Evolutionary conservation across 805 yeast genomes (phyloP).

Genomic region (Starmerella asiatica): DNA sequence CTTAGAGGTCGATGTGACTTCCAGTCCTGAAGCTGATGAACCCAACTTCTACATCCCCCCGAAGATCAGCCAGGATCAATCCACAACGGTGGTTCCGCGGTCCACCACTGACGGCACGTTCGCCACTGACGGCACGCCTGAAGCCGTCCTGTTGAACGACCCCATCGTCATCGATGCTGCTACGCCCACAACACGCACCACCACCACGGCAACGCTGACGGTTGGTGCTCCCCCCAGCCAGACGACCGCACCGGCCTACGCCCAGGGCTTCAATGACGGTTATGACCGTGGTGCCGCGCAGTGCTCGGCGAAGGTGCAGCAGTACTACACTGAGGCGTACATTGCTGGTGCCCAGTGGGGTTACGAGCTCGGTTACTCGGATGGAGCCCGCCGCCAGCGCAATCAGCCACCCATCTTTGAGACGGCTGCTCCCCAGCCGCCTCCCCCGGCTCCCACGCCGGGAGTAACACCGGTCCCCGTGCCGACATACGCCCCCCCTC

Average conservation of each 20-base stretch:
- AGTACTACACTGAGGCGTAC: slow-evolving; percentile 7
- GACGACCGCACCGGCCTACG: not conserved
- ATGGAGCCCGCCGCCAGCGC: slow-evolving; percentile 4
- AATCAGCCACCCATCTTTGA: slow-evolving; percentile 5
- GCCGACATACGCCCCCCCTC: not conserved
- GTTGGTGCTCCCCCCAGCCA: not conserved
- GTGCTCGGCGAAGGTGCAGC: not conserved
- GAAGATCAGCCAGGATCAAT: not conserved
- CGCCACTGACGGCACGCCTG: not conserved
- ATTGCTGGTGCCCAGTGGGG: slow-evolving; percentile 14
- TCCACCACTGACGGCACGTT: not conserved
- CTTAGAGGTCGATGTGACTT: slow-evolving; percentile 7
- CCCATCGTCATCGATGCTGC: not conserved
- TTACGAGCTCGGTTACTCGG: slow-evolving; percentile 11
- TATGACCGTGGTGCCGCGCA: slow-evolving; percentile 3
- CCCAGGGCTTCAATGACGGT: slow-evolving; percentile 1
- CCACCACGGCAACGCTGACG: not conserved
- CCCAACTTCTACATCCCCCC: not conserved
- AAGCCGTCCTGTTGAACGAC: not conserved
- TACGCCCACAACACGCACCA: not conserved
- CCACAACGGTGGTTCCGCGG: not conserved
- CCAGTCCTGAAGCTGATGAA: not conserved
- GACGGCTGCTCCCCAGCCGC: not conserved
- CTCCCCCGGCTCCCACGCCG: not conserved
- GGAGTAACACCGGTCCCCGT: not conserved